Percentiles rank a stretch among this genome's conserved stretches.
phyloP scores from a whole-genome alignment of 2,329 filamentous ascomycete species.

The Grosmannia penicillata region DNA sequence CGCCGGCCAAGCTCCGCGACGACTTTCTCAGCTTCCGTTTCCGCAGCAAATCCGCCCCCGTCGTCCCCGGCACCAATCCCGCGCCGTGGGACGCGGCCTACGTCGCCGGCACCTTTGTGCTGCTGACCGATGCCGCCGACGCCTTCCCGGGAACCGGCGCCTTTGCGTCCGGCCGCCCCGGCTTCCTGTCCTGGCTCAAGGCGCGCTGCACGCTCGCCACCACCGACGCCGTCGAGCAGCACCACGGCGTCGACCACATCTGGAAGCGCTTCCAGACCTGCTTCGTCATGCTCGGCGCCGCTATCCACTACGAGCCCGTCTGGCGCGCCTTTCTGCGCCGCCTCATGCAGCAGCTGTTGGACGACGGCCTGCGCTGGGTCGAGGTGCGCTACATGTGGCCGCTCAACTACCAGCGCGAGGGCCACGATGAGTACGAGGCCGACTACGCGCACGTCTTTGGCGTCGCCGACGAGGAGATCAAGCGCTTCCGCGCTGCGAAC shows the following conservation, averaged over 20 bases:
- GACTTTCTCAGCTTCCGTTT: slow-evolving; percentile 42
- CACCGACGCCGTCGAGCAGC: slow-evolving; percentile 61
- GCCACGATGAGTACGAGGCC: slow-evolving; percentile 47
- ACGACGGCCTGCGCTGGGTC: slow-evolving; percentile 72
- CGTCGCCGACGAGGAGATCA: slow-evolving; percentile 63
- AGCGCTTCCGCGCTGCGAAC: slow-evolving; percentile 59
- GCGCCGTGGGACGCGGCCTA: slow-evolving; percentile 50
- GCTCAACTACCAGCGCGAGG: slow-evolving; percentile 52
- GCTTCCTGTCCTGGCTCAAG: slow-evolving; percentile 67
- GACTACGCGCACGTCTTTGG: slow-evolving; percentile 57
- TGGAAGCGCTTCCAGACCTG: slow-evolving; percentile 70
- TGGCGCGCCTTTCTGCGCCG: slow-evolving; percentile 61
- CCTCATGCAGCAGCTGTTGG: slow-evolving; percentile 56
- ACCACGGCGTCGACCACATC: slow-evolving; percentile 69
- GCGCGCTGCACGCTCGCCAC: slow-evolving; percentile 56
- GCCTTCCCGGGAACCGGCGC: slow-evolving; percentile 62
- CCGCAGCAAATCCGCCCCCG: slow-evolving; percentile 25
- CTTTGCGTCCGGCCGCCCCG: slow-evolving; percentile 49
- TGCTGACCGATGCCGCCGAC: slow-evolving; percentile 49
- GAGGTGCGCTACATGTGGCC: slow-evolving; percentile 66
- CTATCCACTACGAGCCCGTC: slow-evolving; percentile 84
- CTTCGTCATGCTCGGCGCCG: slow-evolving; percentile 57
- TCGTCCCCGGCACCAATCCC: slow-evolving; percentile 17
- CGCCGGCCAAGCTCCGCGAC: slow-evolving; percentile 34
- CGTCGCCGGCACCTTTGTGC: slow-evolving; percentile 38